These are phyloP conservation scores for Tilletia indica DNA, from an alignment of 1,284 basidiomycete species.

Conservation along the genomic window DNA sequence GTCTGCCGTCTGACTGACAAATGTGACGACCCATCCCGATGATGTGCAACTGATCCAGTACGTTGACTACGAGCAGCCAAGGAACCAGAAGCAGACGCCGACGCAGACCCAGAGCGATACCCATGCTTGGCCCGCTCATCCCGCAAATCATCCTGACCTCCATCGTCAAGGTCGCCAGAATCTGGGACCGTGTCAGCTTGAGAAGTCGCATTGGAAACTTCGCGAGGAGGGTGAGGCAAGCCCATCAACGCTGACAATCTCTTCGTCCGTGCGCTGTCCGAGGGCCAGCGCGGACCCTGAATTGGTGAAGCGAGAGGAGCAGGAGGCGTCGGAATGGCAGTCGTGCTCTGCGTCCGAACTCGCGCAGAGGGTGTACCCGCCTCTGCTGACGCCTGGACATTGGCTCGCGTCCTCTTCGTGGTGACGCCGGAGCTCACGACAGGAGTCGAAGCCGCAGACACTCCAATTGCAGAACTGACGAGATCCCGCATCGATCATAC, in stretches of 20 bases:
- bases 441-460: slow-evolving; percentile 13
- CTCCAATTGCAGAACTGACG: slow-evolving; percentile 21
- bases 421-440: neutral
- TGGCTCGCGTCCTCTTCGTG: neutral
- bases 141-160: neutral
- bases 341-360: slow-evolving; percentile 3
- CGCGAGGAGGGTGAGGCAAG: neutral
- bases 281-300: slow-evolving; percentile 3
- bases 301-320: neutral
- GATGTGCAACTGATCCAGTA: no score
- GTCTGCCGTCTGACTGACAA: no score
- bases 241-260: neutral
- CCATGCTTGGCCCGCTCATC: neutral
- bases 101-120: neutral
- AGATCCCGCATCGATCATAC: slow-evolving; percentile 23
- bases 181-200: neutral
- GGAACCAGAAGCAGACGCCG: no score
- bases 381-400: neutral
- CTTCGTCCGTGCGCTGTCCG: neutral
- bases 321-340: neutral
- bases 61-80: no score
- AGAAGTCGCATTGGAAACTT: neutral
- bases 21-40: no score
- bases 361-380: neutral
- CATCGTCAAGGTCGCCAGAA: neutral